These are phyloP conservation scores for Triadica sebifera DNA, from an alignment of 345 rosid species.

Conservation along the genomic window DNA sequence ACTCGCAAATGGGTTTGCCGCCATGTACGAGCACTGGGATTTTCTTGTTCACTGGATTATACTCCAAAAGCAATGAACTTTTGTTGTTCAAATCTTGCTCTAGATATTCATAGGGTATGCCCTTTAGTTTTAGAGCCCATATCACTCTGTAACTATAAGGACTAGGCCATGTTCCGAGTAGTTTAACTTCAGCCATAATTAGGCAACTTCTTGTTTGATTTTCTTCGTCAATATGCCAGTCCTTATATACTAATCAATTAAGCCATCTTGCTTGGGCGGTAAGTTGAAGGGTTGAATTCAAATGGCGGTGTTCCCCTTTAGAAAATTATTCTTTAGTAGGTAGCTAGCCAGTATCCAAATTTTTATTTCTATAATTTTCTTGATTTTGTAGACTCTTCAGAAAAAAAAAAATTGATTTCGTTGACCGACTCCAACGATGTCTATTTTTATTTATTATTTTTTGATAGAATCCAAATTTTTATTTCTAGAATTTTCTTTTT, in stretches of 20 bases:
- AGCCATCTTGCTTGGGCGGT: not conserved
- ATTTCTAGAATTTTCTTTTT: no score
- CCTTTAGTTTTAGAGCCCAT: conserved; percentile 6
- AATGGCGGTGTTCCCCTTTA: no score
- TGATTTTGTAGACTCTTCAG: no score
- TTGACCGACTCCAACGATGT: no score
- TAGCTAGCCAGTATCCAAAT: no score
- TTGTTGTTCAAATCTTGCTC: conserved; percentile 9
- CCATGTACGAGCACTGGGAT: conserved; percentile 10
- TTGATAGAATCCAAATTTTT: no score
- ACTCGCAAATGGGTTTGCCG: not conserved
- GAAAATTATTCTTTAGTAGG: no score
- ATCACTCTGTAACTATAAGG: conserved; percentile 5
- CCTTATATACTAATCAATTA: not conserved
- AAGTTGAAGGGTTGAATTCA: not conserved
- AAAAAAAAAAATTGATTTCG: no score
- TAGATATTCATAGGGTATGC: conserved; percentile 4
- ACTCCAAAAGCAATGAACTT: not conserved
- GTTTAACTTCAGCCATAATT: not conserved
- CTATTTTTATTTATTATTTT: no score
- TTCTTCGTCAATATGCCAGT: not conserved
- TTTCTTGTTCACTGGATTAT: conserved; percentile 4
- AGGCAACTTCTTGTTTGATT: not conserved
- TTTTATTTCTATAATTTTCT: no score
- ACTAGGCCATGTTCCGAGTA: not conserved